Evolutionary conservation across 768 basidiomycete species (phyloP).

Genomic region (Calocybe indica): DNA sequence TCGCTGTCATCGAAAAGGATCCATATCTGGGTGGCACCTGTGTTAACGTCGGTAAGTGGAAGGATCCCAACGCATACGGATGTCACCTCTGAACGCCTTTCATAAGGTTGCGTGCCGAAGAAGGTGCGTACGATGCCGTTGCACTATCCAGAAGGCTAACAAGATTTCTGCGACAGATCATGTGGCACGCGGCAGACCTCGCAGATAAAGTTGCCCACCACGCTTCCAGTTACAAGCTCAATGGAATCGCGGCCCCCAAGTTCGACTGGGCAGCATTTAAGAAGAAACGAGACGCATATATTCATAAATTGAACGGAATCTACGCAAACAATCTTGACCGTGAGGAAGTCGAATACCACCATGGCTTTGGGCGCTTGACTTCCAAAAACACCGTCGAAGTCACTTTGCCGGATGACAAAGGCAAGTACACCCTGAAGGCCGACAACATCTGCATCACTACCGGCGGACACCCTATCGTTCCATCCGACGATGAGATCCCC

Average conservation of each 20-base stretch:
- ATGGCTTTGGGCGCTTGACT: conserved; percentile 69
- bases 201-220: conserved; percentile 81
- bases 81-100: neutral
- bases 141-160: neutral
- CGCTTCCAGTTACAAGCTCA: conserved; percentile 65
- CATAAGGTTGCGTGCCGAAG: conserved; percentile 90
- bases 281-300: conserved; percentile 92
- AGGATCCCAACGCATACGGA: neutral
- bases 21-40: conserved; percentile 87
- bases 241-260: conserved; percentile 47
- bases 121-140: conserved; percentile 46
- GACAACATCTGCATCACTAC: conserved; percentile 82
- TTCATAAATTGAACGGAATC: conserved; percentile 81
- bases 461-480: conserved; percentile 80
- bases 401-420: conserved; percentile 52
- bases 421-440: conserved; percentile 63
- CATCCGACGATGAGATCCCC: conserved; percentile 73
- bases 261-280: conserved; percentile 94
- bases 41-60: conserved; percentile 86
- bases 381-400: conserved; percentile 71
- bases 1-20: conserved; percentile 79
- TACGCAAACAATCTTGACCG: conserved; percentile 86
- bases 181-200: conserved; percentile 96
- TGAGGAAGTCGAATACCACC: conserved; percentile 84
- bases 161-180: conserved; percentile 54